phyloP scores from a whole-genome alignment of 225 moss, liverwort and hornwort genomes.

The Pleurozium schreberi region DNA sequence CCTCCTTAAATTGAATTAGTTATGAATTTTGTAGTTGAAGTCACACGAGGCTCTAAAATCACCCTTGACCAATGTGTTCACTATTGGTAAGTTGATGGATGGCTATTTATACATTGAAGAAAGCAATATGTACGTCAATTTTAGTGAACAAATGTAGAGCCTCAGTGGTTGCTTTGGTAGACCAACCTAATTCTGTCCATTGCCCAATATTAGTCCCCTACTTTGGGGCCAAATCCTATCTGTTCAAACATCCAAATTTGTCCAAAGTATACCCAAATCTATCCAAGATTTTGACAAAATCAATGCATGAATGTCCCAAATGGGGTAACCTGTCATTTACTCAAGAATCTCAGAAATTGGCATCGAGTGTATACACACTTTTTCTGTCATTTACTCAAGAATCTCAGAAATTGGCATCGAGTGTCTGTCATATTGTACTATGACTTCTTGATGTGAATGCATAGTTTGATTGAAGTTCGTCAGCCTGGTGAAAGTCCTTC shows the following conservation, averaged over 20 bases:
- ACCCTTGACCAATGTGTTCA: no score
- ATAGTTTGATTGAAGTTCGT: background rate
- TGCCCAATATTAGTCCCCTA: no score
- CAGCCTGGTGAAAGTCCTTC: background rate
- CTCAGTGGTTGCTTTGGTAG: no score
- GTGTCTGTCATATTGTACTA: background rate
- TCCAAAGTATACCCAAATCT: no score
- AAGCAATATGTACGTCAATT: background rate
- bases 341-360: no score
- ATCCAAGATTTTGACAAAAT: no score
- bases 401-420: background rate
- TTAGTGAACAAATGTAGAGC: background rate
- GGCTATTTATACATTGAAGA: background rate
- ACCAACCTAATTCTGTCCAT: no score
- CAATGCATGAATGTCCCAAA: no score
- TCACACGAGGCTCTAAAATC: fast-evolving
- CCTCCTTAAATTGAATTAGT: background rate
- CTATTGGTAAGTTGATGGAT: no score
- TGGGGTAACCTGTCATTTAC: no score
- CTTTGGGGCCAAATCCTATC: no score
- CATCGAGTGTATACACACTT: background rate
- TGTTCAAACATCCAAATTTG: no score
- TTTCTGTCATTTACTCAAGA: background rate
- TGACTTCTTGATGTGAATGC: background rate
- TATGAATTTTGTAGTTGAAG: background rate